Percentiles rank a stretch among this genome's conserved stretches.
Evolutionary conservation across 768 basidiomycete genomes (phyloP).

Genomic region (Tricholoma sp.): DNA sequence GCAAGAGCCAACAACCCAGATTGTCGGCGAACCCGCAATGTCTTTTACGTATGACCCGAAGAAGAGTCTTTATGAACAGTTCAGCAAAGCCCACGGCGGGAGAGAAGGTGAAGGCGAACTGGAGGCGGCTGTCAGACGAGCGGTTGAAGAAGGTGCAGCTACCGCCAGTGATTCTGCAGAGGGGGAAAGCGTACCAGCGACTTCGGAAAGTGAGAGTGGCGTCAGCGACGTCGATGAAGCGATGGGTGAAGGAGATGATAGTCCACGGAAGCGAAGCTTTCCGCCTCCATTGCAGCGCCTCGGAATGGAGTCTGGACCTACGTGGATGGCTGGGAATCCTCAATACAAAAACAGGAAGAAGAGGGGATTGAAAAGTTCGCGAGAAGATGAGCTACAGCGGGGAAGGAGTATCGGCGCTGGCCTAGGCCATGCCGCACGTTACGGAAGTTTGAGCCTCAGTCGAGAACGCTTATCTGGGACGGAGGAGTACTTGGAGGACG

Average conservation of each 20-base stretch:
- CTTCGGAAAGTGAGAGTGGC: conserved; percentile 21
- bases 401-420: conserved; percentile 21
- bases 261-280: conserved; percentile 7
- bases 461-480: conserved; percentile 24
- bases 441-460: conserved; percentile 19
- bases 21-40: conserved; percentile 73
- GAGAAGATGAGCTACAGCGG: conserved; percentile 20
- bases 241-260: conserved; percentile 16
- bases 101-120: conserved; percentile 38
- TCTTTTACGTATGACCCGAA: conserved; percentile 89
- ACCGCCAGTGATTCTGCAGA: conserved; percentile 10
- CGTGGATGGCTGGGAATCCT: conserved; percentile 80
- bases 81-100: conserved; percentile 44
- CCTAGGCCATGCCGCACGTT: conserved; percentile 9
- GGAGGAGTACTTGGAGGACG: conserved; percentile 18
- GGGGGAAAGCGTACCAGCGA: conserved; percentile 15
- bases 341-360: conserved; percentile 88
- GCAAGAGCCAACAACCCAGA: conserved; percentile 73
- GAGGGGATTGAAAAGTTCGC: conserved; percentile 45
- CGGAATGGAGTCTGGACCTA: conserved; percentile 38
- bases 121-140: conserved; percentile 29
- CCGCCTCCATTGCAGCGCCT: conserved; percentile 24
- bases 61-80: conserved; percentile 85
- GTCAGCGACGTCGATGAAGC: conserved; percentile 18
- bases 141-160: conserved; percentile 22